Conservation (phyloP, 2,329 filamentous ascomycete genomes). For the Sporothrix schenckii region DNA sequence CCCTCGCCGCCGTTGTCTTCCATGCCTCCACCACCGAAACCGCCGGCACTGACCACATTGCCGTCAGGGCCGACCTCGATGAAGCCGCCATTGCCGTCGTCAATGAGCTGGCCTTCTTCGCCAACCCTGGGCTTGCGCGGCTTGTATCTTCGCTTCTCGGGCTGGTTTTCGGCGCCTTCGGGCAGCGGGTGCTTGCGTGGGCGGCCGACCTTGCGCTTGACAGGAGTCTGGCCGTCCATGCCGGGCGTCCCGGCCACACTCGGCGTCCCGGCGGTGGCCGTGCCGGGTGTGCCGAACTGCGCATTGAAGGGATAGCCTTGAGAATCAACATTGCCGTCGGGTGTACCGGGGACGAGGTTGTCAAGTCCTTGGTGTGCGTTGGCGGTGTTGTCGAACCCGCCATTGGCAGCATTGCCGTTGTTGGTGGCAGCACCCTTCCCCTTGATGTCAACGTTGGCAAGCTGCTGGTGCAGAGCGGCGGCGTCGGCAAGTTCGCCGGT, state of each 20-base stretch:
- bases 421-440: neutral
- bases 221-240: conserved; percentile 52
- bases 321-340: neutral
- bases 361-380: neutral
- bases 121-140: conserved; percentile 55
- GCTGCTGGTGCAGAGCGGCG: conserved; percentile 22
- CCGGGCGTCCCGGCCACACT: conserved; percentile 32
- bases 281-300: conserved; percentile 26
- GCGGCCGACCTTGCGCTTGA: conserved; percentile 67
- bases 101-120: conserved; percentile 41
- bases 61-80: conserved; percentile 15
- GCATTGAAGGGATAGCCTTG: neutral
- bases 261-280: neutral
- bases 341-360: conserved; percentile 1
- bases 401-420: neutral
- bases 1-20: conserved; percentile 27
- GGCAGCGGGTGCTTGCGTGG: conserved; percentile 65
- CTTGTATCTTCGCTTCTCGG: conserved; percentile 69
- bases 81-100: conserved; percentile 55
- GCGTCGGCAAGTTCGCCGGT: neutral
- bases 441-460: neutral
- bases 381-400: neutral
- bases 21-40: neutral
- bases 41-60: conserved; percentile 2
- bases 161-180: conserved; percentile 55